Evolutionary conservation across 2,329 filamentous ascomycete genomes (phyloP).

Genomic region (Chrysoporthe puriensis): DNA sequence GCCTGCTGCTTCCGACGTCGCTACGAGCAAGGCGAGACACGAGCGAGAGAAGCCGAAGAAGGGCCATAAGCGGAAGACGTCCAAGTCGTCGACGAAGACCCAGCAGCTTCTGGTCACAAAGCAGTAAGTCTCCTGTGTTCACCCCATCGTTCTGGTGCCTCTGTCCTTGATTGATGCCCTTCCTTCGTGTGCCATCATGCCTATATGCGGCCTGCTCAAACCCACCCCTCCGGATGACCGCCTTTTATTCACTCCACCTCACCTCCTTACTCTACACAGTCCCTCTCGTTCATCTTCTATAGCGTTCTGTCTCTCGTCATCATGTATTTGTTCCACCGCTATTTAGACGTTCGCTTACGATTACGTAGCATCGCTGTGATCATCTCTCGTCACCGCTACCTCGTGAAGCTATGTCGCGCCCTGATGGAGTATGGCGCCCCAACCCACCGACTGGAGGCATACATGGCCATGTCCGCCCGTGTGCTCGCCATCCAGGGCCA

Average conservation of each 20-base stretch:
- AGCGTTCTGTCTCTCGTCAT: too few species aligned
- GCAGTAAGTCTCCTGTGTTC: conserved; percentile 37
- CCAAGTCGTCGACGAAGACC: conserved; percentile 32
- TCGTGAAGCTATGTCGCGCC: conserved; percentile 81
- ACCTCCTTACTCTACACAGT: background rate
- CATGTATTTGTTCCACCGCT: background rate
- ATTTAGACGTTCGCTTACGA: background rate
- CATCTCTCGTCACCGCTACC: conserved; percentile 78
- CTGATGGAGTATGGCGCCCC: conserved; percentile 91
- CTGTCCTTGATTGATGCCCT: background rate
- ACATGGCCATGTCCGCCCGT: conserved; percentile 87
- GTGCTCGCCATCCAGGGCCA: conserved; percentile 88
- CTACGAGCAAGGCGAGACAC: conserved; percentile 49
- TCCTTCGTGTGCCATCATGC: background rate
- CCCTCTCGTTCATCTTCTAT: background rate
- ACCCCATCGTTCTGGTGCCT: background rate
- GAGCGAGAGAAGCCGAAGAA: conserved; percentile 35
- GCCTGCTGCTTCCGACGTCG: conserved; percentile 47
- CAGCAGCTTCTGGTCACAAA: conserved; percentile 52
- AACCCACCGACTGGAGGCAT: conserved; percentile 88
- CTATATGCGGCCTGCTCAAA: too few species aligned
- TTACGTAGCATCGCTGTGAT: conserved; percentile 61
- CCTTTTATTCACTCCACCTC: too few species aligned
- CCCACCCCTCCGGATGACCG: too few species aligned
- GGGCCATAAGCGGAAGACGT: conserved; percentile 28